Evolutionary conservation across 371 early-diverging fungal genomes (phyloP).

Genomic region (Rhizomucor pusillus): DNA sequence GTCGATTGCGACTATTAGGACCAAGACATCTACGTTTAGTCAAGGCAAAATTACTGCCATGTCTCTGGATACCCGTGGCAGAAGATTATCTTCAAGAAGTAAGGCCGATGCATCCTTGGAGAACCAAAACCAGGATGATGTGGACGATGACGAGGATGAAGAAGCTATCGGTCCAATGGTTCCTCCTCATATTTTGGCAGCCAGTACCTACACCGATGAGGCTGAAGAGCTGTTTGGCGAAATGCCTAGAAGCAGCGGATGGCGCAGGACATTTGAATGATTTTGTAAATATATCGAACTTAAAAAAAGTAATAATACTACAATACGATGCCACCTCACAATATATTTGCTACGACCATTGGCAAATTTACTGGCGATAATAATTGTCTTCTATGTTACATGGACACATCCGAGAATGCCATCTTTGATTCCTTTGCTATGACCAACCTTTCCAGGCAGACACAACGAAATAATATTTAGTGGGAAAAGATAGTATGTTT

Average conservation of each 20-base stretch:
- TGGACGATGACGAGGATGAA: conserved; percentile 16
- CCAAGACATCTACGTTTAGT: too few species aligned
- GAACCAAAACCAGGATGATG: conserved; percentile 3
- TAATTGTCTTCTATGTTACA: too few species aligned
- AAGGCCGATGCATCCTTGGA: background rate
- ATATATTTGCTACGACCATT: too few species aligned
- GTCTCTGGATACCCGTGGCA: conserved; percentile 17
- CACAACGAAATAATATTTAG: too few species aligned
- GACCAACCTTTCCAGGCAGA: too few species aligned
- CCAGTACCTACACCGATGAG: conserved; percentile 30
- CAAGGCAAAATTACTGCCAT: background rate
- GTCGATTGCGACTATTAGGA: conserved; percentile 11
- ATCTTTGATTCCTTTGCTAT: too few species aligned
- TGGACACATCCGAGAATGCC: too few species aligned
- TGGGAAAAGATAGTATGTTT: too few species aligned
- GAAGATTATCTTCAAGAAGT: background rate
- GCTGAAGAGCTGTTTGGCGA: conserved; percentile 40
- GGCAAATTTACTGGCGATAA: too few species aligned
- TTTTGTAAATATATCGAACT: background rate
- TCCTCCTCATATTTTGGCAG: conserved; percentile 37
- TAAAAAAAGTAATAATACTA: background rate
- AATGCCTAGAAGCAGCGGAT: conserved; percentile 25
- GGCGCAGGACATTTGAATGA: conserved; percentile 25
- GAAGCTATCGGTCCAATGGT: conserved; percentile 28
- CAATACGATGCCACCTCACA: too few species aligned